Conservation (phyloP, 306 rosid genomes). For the Medicago lupulina region DNA sequence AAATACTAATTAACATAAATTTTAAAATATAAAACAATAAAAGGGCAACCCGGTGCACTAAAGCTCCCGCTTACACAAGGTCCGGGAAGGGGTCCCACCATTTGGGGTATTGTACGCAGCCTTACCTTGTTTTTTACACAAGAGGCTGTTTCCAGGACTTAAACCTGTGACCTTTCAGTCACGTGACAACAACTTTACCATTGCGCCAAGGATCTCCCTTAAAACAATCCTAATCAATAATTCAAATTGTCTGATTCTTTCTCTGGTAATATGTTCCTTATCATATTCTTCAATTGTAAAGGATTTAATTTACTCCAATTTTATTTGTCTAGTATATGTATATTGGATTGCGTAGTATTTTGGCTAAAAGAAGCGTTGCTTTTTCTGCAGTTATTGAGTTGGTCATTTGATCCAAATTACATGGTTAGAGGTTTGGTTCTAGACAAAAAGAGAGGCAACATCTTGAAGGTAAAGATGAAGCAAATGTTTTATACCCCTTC, state of each 20-base stretch:
- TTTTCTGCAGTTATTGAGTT: conserved; percentile 72
- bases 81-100: too few relatives aligned
- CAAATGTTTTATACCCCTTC: conserved; percentile 19
- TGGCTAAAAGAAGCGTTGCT: conserved; percentile 37
- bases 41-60: too few relatives aligned
- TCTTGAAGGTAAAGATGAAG: conserved; percentile 72
- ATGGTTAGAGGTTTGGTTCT: conserved; percentile 99
- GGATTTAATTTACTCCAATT: conserved; percentile 4
- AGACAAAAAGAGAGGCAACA: conserved; percentile 96
- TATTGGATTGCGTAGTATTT: conserved; percentile 33
- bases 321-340: conserved; percentile 7
- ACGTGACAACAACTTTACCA: too few relatives aligned
- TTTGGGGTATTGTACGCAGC: too few relatives aligned
- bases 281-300: not conserved
- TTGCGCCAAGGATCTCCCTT: too few relatives aligned
- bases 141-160: too few relatives aligned
- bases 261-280: not conserved
- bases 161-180: too few relatives aligned
- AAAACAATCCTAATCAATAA: not conserved
- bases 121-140: too few relatives aligned
- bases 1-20: not conserved
- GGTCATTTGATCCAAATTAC: conserved; percentile 90
- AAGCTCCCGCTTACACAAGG: too few relatives aligned
- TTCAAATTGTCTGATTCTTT: not conserved
- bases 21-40: not conserved